phyloP scores from a whole-genome alignment of 257 asterid genomes.

The Handroanthus guayacan region DNA sequence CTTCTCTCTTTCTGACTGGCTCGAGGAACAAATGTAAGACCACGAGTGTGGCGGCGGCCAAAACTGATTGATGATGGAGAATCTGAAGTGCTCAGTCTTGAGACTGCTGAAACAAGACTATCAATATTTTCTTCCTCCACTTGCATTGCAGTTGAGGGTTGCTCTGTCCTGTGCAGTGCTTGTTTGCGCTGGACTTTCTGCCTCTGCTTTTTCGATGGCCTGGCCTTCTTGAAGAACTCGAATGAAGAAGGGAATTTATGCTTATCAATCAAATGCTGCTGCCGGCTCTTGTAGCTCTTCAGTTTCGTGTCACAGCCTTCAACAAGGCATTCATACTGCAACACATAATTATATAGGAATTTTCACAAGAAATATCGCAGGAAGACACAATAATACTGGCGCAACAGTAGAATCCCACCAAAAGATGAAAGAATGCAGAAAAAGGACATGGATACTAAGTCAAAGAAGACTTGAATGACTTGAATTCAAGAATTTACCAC shows the following conservation, averaged over 20 bases:
- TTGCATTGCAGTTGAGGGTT: constrained; percentile 65
- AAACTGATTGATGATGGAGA: constrained; percentile 85
- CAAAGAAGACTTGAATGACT: constrained; percentile 8
- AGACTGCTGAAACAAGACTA: constrained; percentile 79
- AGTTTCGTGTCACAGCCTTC: constrained; percentile 88
- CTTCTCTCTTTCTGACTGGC: constrained; percentile 61
- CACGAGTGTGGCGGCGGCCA: constrained; percentile 77
- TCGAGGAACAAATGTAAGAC: constrained; percentile 75
- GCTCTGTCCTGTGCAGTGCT: constrained; percentile 43
- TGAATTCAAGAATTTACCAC: constrained; percentile 59
- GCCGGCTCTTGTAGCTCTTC: constrained; percentile 89
- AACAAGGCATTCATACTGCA: constrained; percentile 92
- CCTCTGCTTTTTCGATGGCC: constrained; percentile 86
- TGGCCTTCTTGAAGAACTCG: constrained; percentile 83
- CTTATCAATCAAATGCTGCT: constrained; percentile 88
- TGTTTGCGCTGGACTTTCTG: constrained; percentile 56
- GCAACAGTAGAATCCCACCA: not conserved
- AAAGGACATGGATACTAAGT: not conserved
- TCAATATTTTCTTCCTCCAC: constrained; percentile 77
- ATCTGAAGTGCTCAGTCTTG: constrained; percentile 79
- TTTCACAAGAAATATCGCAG: not conserved
- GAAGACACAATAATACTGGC: not conserved
- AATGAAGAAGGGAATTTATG: constrained; percentile 85
- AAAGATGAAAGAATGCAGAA: not conserved
- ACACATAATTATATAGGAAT: constrained; percentile 14